Evolutionary conservation across 305 asterid genomes (phyloP).

Genomic region (Andrographis paniculata): DNA sequence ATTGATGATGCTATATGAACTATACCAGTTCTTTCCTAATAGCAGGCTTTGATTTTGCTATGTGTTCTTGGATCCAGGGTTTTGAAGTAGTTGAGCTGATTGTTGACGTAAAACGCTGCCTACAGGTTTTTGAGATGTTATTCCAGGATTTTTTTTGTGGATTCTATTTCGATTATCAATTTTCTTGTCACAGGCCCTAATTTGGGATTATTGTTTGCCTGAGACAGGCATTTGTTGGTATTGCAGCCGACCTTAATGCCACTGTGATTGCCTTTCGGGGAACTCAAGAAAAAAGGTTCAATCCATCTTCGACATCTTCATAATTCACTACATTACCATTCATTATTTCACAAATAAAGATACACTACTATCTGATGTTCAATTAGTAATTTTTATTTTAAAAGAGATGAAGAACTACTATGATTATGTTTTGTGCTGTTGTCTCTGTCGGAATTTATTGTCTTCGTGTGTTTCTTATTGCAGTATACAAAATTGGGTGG

Average conservation of each 20-base stretch:
- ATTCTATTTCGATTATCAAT: background rate
- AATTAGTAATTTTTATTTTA: too few species aligned
- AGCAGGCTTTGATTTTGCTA: constrained; percentile 14
- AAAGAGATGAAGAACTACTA: too few species aligned
- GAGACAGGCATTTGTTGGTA: constrained; percentile 89
- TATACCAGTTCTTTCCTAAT: constrained; percentile 8
- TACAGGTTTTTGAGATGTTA: constrained; percentile 49
- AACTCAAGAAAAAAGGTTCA: constrained; percentile 83
- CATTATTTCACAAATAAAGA: too few species aligned
- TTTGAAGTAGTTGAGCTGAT: constrained; percentile 82
- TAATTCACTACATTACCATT: constrained; percentile 7
- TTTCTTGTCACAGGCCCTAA: background rate
- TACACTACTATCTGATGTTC: too few species aligned
- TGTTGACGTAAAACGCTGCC: constrained; percentile 73
- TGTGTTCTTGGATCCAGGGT: constrained; percentile 46
- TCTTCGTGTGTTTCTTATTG: constrained; percentile 12
- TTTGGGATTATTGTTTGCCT: constrained; percentile 16
- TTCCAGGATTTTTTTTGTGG: background rate
- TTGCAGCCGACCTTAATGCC: constrained; percentile 75
- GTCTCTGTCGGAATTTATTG: background rate
- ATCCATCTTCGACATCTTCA: constrained; percentile 10
- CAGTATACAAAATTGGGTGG: constrained; percentile 97
- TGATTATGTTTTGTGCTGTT: background rate
- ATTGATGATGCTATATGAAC: constrained; percentile 4
- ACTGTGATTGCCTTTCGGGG: constrained; percentile 89